Percentiles rank a stretch among this genome's conserved stretches.
phyloP scores from a whole-genome alignment of 345 rosid species.

The Eucalyptus melliodora region DNA sequence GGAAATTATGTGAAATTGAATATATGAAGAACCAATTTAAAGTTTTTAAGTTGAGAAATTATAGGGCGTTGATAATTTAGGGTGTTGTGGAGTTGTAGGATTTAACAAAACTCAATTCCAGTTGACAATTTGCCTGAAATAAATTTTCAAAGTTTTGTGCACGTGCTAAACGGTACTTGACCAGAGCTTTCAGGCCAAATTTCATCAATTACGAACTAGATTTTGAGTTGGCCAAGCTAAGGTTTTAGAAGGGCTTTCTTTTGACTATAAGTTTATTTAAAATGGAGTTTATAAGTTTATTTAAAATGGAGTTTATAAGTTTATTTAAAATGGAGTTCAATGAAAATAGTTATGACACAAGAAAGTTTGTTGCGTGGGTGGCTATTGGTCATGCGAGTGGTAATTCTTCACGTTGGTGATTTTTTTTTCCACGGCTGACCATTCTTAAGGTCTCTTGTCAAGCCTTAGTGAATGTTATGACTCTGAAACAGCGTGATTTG shows the following conservation, averaged over 20 bases:
- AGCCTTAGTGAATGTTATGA: not conserved
- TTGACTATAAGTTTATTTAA: not conserved
- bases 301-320: no score
- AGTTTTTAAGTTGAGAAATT: no score
- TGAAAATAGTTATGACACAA: not conserved
- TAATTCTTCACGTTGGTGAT: not conserved
- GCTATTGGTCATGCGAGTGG: not conserved
- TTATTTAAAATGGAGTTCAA: no score
- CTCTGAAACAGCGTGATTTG: not conserved
- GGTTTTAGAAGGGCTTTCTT: not conserved
- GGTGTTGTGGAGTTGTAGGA: not conserved
- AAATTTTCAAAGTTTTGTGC: not conserved
- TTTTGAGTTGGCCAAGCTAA: not conserved
- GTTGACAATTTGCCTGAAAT: no score
- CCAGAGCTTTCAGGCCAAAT: not conserved
- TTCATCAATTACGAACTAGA: not conserved
- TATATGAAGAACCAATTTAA: not conserved
- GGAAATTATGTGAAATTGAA: not conserved
- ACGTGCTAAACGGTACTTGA: not conserved
- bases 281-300: no score
- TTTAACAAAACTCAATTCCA: not conserved
- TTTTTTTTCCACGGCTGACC: not conserved
- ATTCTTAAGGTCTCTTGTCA: not conserved
- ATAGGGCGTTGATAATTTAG: not conserved
- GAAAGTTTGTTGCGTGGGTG: not conserved